phyloP scores from a whole-genome alignment of 2,329 filamentous ascomycete genomes.

The Cordyceps tenuipes region DNA sequence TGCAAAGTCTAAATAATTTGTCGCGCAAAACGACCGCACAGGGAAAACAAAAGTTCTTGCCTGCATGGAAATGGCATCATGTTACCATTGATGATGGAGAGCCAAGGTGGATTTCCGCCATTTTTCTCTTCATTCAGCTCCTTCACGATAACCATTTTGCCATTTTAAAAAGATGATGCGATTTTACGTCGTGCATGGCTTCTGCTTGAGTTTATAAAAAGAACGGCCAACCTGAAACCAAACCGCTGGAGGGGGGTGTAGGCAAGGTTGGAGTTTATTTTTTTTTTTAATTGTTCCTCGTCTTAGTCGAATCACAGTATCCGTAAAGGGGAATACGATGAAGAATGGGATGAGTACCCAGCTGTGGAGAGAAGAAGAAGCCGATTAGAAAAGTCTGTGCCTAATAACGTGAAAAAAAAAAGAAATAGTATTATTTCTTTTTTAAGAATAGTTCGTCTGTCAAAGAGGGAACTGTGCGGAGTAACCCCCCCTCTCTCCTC shows the following conservation, averaged over 20 bases:
- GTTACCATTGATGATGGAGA: background rate
- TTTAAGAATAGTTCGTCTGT: slow-evolving; percentile 3
- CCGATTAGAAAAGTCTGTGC: background rate
- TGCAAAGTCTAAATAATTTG: background rate
- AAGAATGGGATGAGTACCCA: slow-evolving; percentile 1
- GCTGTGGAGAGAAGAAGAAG: background rate
- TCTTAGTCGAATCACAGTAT: background rate
- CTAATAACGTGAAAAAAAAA: no score
- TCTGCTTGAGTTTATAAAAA: background rate
- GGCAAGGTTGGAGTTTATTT: background rate
- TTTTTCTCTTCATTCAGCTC: background rate
- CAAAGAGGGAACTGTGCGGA: background rate
- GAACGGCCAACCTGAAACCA: slow-evolving; percentile 2
- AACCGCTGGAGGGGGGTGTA: background rate
- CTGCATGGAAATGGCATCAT: background rate
- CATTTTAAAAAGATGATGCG: background rate
- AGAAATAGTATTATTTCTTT: no score
- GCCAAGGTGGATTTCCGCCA: background rate
- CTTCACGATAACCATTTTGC: background rate
- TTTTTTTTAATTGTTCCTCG: background rate
- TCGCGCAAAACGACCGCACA: background rate
- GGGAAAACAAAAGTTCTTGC: background rate
- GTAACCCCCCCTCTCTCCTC: background rate
- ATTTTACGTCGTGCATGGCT: background rate
- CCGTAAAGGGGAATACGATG: background rate